Evolutionary conservation across 495 filamentous ascomycete genomes (phyloP), one percentile per base, ranked within the genome.

Genomic region (Xylaria bambusicola): DNA sequence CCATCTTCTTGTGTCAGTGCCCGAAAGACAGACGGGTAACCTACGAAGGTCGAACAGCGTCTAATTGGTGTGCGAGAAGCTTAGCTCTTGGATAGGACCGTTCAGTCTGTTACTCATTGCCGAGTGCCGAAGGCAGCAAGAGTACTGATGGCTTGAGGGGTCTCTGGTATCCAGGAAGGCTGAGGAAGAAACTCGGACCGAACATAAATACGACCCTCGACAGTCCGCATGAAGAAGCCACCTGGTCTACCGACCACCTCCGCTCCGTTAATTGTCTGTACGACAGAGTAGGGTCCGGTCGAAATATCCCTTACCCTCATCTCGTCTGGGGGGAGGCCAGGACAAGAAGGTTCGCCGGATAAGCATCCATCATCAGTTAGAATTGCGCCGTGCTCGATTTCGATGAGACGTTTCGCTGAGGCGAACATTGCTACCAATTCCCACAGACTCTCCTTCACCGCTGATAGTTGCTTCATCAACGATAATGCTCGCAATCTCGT

Each of bases 401-500:
- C 66, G 20, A 69, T 23, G 3, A 63, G 44, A 6, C 64, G 61
- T 6, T 54, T 56, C 38, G 58, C 66, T 9, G 45, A 18, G 12
- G 61, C 57, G 46, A 72, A 68, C 71, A 76, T 73, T 1, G 66
- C 62, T 33, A 66, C 69, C 13, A 67, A 62, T 8, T 75, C 72
- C 75, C 75, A 77, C 2, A 78, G 60, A 44, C 73, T 76, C 49
- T 77, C 75, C 4, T 68, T 66, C 3, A 62, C 35, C 0, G 58
- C 64, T 2, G 72, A 68, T 23, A 75, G 66, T 27, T 71, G 65
- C 50, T 62, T 68, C 49, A 78, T 69, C 6, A 77, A 52, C 6
- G 67, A 68, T 2, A 78, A 63, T 3, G 80, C 80, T 4, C 70
- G 70, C 17, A 75, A 66, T 35, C 81, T 75, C 6, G 82, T 68